Evolutionary conservation across 75 land plant species (phyloP).

Genomic region (Pinus taeda): DNA sequence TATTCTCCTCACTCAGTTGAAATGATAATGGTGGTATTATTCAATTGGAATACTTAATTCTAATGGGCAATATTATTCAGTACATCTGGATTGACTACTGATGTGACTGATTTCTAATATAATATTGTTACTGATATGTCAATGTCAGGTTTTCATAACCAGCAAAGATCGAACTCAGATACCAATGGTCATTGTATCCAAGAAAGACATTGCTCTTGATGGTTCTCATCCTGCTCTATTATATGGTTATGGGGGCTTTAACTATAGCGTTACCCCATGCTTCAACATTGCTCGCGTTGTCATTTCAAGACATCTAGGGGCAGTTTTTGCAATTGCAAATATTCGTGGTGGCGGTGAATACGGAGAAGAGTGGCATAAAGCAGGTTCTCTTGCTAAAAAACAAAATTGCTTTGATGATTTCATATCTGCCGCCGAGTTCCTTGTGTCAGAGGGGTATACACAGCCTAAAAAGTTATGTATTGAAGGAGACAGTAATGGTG

Average conservation of each 20-base stretch:
- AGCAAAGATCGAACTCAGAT: constrained; percentile 89
- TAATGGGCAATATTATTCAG: too few relatives aligned
- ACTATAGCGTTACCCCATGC: constrained; percentile 70
- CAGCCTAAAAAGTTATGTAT: constrained; percentile 74
- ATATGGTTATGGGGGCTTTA: constrained; percentile 97
- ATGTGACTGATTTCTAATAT: neutral
- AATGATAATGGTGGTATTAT: too few relatives aligned
- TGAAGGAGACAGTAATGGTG: constrained; percentile 99
- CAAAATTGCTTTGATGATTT: constrained; percentile 99
- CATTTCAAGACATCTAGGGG: constrained; percentile 54
- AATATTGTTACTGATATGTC: neutral
- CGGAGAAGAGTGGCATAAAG: constrained; percentile 98
- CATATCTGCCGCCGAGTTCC: constrained; percentile 76
- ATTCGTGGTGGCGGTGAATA: constrained; percentile 99
- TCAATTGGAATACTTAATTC: too few relatives aligned
- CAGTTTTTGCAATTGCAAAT: constrained; percentile 78
- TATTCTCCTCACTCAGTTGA: too few relatives aligned
- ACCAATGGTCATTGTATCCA: constrained; percentile 88
- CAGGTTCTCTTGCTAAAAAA: constrained; percentile 80
- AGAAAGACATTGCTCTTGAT: constrained; percentile 53
- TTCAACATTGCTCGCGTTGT: constrained; percentile 66
- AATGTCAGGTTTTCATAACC: constrained; percentile 65
- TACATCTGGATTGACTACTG: too few relatives aligned
- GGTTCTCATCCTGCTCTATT: constrained; percentile 79
- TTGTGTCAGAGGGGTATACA: constrained; percentile 79